A percentile compares a stretch with the other conserved stretches of the same genome.
phyloP scores from a whole-genome alignment of 2,329 filamentous ascomycete species.

The Paradendryphiella salina region DNA sequence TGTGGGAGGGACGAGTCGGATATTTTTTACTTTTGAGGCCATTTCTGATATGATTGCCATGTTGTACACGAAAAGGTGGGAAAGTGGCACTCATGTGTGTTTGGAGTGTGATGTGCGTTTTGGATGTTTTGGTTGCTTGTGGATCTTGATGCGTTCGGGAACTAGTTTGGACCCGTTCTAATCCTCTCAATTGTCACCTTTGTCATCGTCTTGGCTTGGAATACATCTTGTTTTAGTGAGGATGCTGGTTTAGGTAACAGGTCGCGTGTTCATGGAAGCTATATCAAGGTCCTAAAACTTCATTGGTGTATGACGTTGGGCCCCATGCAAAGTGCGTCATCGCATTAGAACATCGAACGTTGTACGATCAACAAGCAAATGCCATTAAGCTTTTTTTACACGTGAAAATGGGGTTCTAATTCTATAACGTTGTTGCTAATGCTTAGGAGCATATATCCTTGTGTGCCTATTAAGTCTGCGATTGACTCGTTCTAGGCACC shows the following conservation, averaged over 20 bases:
- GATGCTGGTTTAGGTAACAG: not conserved
- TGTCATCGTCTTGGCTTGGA: not conserved
- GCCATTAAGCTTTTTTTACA: not conserved
- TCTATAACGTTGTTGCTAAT: not conserved
- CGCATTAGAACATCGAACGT: not conserved
- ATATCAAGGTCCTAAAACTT: not conserved
- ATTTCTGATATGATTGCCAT: conserved; percentile 8
- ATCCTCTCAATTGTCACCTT: not conserved
- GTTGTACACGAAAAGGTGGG: not conserved
- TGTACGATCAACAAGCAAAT: not conserved
- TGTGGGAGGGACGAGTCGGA: conserved; percentile 8
- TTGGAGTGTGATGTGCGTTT: not conserved
- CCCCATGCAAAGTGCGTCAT: conserved; percentile 11
- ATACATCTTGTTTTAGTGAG: not conserved
- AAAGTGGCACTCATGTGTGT: not conserved
- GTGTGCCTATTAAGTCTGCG: not conserved
- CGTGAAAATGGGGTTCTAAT: not conserved
- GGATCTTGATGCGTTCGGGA: not conserved
- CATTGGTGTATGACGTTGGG: conserved; percentile 8
- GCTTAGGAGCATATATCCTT: not conserved
- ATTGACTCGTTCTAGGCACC: not conserved
- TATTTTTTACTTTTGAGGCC: not conserved
- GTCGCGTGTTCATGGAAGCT: not conserved
- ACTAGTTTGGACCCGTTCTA: not conserved
- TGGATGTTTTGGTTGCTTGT: not conserved